phyloP scores from a whole-genome alignment of 345 rosid species.

The Toxicodendron radicans region DNA sequence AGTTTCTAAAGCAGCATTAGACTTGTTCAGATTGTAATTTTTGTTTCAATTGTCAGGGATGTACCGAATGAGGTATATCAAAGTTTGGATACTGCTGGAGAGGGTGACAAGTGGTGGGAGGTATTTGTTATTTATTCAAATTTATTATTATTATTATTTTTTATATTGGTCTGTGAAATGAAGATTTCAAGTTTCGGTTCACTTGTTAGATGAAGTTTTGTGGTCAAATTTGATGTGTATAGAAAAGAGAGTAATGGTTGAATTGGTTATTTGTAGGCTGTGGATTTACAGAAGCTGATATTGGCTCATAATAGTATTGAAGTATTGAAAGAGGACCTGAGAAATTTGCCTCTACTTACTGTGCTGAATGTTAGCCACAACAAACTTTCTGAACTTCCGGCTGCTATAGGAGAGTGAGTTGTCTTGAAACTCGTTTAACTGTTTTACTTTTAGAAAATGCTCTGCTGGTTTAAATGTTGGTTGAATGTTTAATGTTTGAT shows the following conservation, averaged over 20 bases:
- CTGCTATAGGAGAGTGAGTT: slow-evolving; percentile 83
- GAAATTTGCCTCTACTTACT: slow-evolving; percentile 58
- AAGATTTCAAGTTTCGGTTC: slow-evolving; percentile 12
- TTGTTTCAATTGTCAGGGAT: slow-evolving; percentile 37
- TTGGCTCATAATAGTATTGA: slow-evolving; percentile 89
- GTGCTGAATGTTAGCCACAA: slow-evolving; percentile 87
- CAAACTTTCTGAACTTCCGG: slow-evolving; percentile 67
- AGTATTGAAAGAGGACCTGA: slow-evolving; percentile 68
- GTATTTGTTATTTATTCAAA: slow-evolving; percentile 30
- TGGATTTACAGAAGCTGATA: slow-evolving; percentile 87
- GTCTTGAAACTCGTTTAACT: not conserved
- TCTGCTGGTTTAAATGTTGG: not conserved
- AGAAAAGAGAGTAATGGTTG: not conserved
- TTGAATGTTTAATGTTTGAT: not conserved
- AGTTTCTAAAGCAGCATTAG: not conserved
- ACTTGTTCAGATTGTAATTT: not conserved
- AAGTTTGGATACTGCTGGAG: slow-evolving; percentile 58
- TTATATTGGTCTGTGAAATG: not conserved
- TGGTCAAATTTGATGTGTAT: not conserved
- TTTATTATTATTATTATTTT: not conserved
- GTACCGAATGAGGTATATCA: slow-evolving; percentile 78
- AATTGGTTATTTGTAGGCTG: slow-evolving; percentile 47
- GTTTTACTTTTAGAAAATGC: not conserved
- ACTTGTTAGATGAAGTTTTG: not conserved
- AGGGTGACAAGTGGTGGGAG: slow-evolving; percentile 98